A percentile compares a stretch with the other conserved stretches of the same genome.
These are phyloP conservation scores for Mortierella sp. DNA, from an alignment of 371 early-diverging fungal species.

Conservation along the genomic window DNA sequence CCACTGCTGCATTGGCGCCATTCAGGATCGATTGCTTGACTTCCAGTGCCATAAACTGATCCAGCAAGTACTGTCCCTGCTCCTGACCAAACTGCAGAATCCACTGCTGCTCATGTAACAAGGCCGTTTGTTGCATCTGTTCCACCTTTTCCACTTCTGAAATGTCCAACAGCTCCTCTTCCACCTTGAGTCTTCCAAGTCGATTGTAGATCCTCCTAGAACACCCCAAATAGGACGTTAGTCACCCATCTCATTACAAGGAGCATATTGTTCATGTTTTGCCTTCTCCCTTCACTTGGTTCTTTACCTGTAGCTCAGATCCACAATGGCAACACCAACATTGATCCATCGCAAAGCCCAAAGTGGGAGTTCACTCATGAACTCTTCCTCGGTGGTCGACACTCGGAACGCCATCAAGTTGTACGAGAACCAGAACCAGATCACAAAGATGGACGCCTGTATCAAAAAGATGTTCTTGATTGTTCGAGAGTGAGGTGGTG, in stretches of 20 bases:
- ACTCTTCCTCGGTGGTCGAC: slow-evolving; percentile 60
- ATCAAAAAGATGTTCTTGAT: slow-evolving; percentile 59
- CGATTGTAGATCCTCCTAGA: slow-evolving; percentile 48
- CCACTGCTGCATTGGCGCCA: slow-evolving; percentile 41
- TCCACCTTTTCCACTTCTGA: slow-evolving; percentile 52
- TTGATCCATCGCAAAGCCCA: slow-evolving; percentile 72
- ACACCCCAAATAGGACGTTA: neutral
- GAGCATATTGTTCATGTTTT: neutral
- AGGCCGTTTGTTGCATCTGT: slow-evolving; percentile 44
- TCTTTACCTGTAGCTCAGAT: slow-evolving; percentile 59
- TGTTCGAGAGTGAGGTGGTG: slow-evolving; percentile 43
- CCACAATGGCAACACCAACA: slow-evolving; percentile 66
- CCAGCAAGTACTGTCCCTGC: slow-evolving; percentile 43
- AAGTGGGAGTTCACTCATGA: slow-evolving; percentile 66
- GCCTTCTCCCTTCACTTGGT: too few species aligned
- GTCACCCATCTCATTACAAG: neutral
- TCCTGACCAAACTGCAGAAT: slow-evolving; percentile 43
- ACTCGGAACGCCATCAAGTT: slow-evolving; percentile 69
- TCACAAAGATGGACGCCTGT: slow-evolving; percentile 55
- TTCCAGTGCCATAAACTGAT: slow-evolving; percentile 36
- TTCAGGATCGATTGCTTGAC: slow-evolving; percentile 40
- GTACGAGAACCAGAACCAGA: slow-evolving; percentile 72
- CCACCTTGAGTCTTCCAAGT: slow-evolving; percentile 40
- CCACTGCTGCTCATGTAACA: slow-evolving; percentile 31
- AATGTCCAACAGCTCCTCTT: slow-evolving; percentile 48